phyloP scores from a whole-genome alignment of 306 rosid species.

The Glycyrrhiza uralensis region DNA sequence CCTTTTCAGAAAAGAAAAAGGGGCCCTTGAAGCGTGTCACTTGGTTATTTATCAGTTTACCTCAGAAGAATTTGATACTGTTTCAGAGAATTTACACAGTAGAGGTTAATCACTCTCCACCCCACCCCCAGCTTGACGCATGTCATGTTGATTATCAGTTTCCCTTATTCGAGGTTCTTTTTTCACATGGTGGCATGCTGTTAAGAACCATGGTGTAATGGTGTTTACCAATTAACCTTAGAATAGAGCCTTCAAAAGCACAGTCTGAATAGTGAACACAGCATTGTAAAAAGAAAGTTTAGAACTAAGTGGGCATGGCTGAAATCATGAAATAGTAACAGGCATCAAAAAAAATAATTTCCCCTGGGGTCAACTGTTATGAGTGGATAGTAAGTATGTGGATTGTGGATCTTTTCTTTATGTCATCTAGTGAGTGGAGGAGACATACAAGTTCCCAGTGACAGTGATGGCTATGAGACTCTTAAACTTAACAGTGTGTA shows the following conservation, averaged over 20 bases:
- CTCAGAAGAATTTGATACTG: constrained; percentile 56
- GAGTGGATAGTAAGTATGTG: neutral
- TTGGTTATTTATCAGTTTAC: constrained; percentile 32
- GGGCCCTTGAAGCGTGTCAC: constrained; percentile 24
- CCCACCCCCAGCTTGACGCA: constrained; percentile 12
- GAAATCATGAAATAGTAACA: constrained; percentile 2
- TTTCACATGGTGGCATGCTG: constrained; percentile 6
- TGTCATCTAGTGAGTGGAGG: constrained; percentile 32
- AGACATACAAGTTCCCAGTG: constrained; percentile 22
- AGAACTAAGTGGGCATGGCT: constrained; percentile 8
- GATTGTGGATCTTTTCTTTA: constrained; percentile 29
- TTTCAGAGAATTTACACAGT: constrained; percentile 39
- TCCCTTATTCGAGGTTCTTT: constrained; percentile 32
- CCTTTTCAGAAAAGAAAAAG: constrained; percentile 26
- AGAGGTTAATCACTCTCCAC: constrained; percentile 9
- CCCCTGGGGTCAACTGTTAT: constrained; percentile 22
- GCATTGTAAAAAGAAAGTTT: neutral
- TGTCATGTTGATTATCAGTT: constrained; percentile 36
- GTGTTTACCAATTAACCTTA: constrained; percentile 12
- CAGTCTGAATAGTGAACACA: neutral
- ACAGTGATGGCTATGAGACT: constrained; percentile 34
- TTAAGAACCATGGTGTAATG: neutral
- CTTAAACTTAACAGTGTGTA: constrained; percentile 27
- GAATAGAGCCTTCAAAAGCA: neutral
- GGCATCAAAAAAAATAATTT: no score